Percentiles rank a stretch among this genome's conserved stretches.
phyloP scores from a whole-genome alignment of 805 yeast species.

The Pichia insulana region DNA sequence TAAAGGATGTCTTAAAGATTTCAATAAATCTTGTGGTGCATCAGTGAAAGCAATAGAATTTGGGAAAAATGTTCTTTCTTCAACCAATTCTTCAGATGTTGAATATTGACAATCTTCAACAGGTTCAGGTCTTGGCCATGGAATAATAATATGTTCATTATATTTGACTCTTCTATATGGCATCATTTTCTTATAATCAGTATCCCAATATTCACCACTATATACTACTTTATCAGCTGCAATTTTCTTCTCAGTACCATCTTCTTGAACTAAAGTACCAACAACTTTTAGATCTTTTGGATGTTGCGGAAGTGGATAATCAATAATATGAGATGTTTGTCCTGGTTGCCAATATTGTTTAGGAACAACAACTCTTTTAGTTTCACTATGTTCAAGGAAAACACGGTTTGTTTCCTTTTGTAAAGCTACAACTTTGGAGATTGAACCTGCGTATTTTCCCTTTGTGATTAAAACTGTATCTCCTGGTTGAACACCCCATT shows the following conservation, averaged over 20 bases:
- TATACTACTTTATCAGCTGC: slow-evolving; percentile 70
- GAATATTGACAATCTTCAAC: slow-evolving; percentile 48
- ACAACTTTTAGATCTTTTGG: slow-evolving; percentile 62
- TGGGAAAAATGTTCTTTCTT: slow-evolving; percentile 68
- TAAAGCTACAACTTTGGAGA: slow-evolving; percentile 57
- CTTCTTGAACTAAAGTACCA: slow-evolving; percentile 62
- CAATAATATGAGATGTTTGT: slow-evolving; percentile 62
- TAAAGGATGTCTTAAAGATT: slow-evolving; percentile 66
- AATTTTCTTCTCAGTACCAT: slow-evolving; percentile 56
- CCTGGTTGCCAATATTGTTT: slow-evolving; percentile 63
- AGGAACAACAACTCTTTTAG: slow-evolving; percentile 58
- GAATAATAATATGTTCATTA: slow-evolving; percentile 61
- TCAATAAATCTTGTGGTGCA: slow-evolving; percentile 53
- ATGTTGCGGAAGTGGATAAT: slow-evolving; percentile 57
- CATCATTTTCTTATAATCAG: slow-evolving; percentile 59
- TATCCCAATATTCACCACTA: slow-evolving; percentile 66
- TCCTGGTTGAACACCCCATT: slow-evolving; percentile 61
- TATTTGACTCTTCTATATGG: slow-evolving; percentile 73
- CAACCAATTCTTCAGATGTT: slow-evolving; percentile 47
- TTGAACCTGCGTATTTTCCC: slow-evolving; percentile 68
- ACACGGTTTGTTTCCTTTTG: slow-evolving; percentile 54
- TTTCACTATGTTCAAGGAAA: slow-evolving; percentile 60
- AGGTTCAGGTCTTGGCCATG: slow-evolving; percentile 78
- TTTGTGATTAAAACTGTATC: slow-evolving; percentile 66
- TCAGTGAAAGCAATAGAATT: slow-evolving; percentile 59